Conservation (phyloP, 2,329 filamentous ascomycete genomes). For the Ceratocystis ficicola region DNA sequence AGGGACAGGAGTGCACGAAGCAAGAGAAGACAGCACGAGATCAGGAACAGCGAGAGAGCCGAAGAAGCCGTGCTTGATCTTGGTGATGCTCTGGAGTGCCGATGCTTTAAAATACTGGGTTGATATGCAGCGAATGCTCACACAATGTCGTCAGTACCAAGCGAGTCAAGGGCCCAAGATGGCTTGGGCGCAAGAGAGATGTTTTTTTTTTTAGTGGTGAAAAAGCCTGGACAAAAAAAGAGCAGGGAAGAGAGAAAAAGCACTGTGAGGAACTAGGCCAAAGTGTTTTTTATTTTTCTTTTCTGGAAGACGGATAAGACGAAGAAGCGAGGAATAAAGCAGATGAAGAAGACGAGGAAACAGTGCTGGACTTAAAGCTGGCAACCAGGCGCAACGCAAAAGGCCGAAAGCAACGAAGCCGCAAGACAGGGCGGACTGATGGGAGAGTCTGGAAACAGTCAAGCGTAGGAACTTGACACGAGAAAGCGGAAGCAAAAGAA, state of each 20-base stretch:
- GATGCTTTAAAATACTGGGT: too few species aligned
- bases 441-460: not conserved
- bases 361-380: not conserved
- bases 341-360: not conserved
- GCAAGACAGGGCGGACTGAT: not conserved
- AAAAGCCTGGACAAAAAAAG: not conserved
- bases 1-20: not conserved
- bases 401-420: not conserved
- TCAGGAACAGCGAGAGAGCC: not conserved
- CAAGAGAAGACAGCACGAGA: not conserved
- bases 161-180: not conserved
- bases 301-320: not conserved
- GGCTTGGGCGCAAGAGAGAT: not conserved
- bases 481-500: conserved; percentile 11
- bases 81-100: not conserved
- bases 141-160: not conserved
- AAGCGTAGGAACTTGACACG: conserved; percentile 14
- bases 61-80: not conserved
- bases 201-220: not conserved
- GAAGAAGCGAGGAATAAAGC: not conserved
- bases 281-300: too few species aligned
- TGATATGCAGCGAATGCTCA: not conserved
- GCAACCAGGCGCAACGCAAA: not conserved
- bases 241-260: not conserved
- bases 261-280: not conserved